Evolutionary conservation across 768 basidiomycete genomes (phyloP).

Genomic region (Lenzites betulinus): DNA sequence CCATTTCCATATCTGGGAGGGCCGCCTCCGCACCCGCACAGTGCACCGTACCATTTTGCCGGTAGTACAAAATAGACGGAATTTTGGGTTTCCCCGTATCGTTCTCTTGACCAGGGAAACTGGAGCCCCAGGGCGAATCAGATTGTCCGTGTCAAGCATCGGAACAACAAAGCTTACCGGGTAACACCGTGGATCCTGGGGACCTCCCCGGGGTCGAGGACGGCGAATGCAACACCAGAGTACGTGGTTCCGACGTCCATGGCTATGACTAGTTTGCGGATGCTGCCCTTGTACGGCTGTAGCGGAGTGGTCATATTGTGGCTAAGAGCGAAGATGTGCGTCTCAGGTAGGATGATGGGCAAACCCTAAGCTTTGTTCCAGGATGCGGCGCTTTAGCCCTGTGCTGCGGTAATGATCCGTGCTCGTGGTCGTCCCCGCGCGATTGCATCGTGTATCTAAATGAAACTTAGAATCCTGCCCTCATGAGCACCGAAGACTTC

Average conservation of each 20-base stretch:
- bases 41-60: conserved; percentile 38
- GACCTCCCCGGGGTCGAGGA: conserved; percentile 38
- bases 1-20: conserved; percentile 40
- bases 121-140: too few species aligned
- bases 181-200: conserved; percentile 49
- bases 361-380: too few species aligned
- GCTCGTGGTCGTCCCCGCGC: too few species aligned
- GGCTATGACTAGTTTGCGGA: conserved; percentile 47
- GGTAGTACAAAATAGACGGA: conserved; percentile 51
- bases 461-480: too few species aligned
- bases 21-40: conserved; percentile 51
- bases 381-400: too few species aligned
- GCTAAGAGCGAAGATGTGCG: too few species aligned
- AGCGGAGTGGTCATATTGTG: neutral
- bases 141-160: too few species aligned
- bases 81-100: conserved; percentile 45
- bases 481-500: too few species aligned
- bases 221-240: conserved; percentile 49
- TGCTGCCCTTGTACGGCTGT: neutral
- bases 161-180: conserved; percentile 27
- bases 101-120: conserved; percentile 45
- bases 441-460: too few species aligned
- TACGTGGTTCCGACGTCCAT: conserved; percentile 57
- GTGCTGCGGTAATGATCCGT: too few species aligned
- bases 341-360: too few species aligned